Evolutionary conservation across 192 early-diverging fungal genomes (phyloP), one percentile per base, ranked within the genome.

Genomic region (Chytriomyces confervae): DNA sequence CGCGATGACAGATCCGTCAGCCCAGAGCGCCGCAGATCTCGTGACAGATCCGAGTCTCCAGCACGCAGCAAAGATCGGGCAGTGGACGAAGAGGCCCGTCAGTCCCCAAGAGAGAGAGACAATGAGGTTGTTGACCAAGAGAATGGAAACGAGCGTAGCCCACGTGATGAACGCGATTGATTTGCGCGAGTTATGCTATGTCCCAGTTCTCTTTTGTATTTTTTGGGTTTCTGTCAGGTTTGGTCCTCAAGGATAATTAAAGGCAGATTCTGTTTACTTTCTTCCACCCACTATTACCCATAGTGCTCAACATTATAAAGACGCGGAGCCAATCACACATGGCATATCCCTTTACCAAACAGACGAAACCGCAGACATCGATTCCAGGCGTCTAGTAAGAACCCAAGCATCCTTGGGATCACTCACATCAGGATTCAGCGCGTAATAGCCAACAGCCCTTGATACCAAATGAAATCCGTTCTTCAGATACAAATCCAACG

Each of bases 331-430:
- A 36, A 36, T 36, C 36, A 36, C 36, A 36, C 36, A 36, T 36
- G 2, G 36, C 36, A 36, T 36, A 3, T 1, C 36, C 36, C 36
- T 36, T 36, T 4, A 36, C 36, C 36, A 36, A 0, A 36, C 36
- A 36, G 36, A 36, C 36, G 36, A 36, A 36, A 1, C 36, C 36
- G 36, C 36, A 36, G 36, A 36, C 36, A 36, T 36, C 36, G 36
- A 1, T 36, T 36, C 36, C 36, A 36, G 36, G 36, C 36, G 36
- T 36, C 36, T 36, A 36, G 1, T 36, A 36, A 67, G 23, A 23
- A 67, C 36, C 10, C 23, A 66, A 18, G 74, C 74, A 62, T 76
- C 74, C 45, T 64, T 62, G 2, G 74, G 74, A 20, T 76, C 74
- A 1, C 16, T 11, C 23, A 76, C 74, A 27, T 13, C 13, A 13